Evolutionary conservation across 768 basidiomycete genomes (phyloP), one percentile per base, ranked within the genome.

Genomic region (Trametes cinnabarina): DNA sequence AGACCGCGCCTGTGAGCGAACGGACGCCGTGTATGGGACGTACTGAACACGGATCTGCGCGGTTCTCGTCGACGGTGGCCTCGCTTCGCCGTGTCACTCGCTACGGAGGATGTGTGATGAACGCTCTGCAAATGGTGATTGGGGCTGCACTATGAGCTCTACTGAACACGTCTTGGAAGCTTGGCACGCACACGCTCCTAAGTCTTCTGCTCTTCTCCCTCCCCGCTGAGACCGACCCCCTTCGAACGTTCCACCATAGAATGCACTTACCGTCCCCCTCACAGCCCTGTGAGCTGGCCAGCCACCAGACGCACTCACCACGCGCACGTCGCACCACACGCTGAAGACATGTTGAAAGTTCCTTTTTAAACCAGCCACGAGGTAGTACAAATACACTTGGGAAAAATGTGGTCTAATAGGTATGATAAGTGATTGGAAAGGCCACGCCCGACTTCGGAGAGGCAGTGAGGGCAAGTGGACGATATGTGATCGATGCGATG

Each of bases 351-450:
- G 56, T 57, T n/a, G n/a, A n/a, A 37, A 52, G 50, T 48, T 47
- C 60, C 55, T 56, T 55, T 60, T 58, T 42, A 23, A 26, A 43
- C 47, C 54, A 35, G 34, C 54, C 53, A 49, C 58, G 42, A 40
- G 22, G 55, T 40, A 32, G 55, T 57, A 58, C 61, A 62, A 58
- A 62, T 62, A 62, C 61, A 58, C 43, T 34, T 54, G 61, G n/a
- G n/a, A n/a, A 32, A 55, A 48, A 58, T 57, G 57, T 55, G 58
- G 56, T 62, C 57, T 62, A n/a, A n/a, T n/a, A 62, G 43, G 55
- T 57, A 62, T 54, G 55, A 55, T 57, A 62, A 58, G 57, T 54
- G 57, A 40, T 47, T 19, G 54, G 46, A 19, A 53, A 53, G 43
- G 41, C 55, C 56, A 25, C 51, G 52, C 39, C 42, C 47, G 47